Base-by-base conservation (phyloP, 2,329 filamentous ascomycete species). In the Exophiala calicioides region DNA sequence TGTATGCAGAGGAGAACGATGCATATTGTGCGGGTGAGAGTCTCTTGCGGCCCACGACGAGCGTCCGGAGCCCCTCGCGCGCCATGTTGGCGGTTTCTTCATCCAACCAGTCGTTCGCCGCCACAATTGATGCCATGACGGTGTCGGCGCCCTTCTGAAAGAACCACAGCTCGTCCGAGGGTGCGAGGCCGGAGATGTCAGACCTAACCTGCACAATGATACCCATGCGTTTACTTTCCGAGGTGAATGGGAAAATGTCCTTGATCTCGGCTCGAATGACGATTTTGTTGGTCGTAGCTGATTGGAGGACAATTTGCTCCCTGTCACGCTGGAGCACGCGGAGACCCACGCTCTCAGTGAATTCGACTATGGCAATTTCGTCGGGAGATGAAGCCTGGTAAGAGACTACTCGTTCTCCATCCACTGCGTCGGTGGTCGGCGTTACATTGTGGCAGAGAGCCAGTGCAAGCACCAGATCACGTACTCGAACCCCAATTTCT, bases 41-140 rank as follows among this genome's bases (percentile, higher is more conserved):
- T 59, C 82, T 85, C 66, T 93, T 95, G 35, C 94, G 82, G n/a
- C 93, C 94, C 19, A 98, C 86, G 4, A 98, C 93, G 4, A 98
- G 77, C 1, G 93, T 98, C 47, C 93, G 85, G 38, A 98, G 74
- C 29, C 93, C 93, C 74, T 98, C 94, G 36, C 93, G 84, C 4
- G 94, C 94, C 94, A 98, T 98, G 65, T 98, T 98, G n/a, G 89
- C 88, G 0, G 93, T 97, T 67, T 98, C 93, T 67, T 98, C 93
- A 58, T 98, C 93, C 0, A 98, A 81, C 94, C 93, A 98, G 71
- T 98, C 93, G 62, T 97, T 98, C 13, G 90, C 82, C 5, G 86
- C 88, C 26, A 98, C 93, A 56, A 98, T 97, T 3, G 85, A 79
- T n/a, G 85, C 81, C 94, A 98, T 98, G 55, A 98, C 91, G 0